Conservation (phyloP, 176 grass and related monocot genomes). For the Cenchrus purpureus region DNA sequence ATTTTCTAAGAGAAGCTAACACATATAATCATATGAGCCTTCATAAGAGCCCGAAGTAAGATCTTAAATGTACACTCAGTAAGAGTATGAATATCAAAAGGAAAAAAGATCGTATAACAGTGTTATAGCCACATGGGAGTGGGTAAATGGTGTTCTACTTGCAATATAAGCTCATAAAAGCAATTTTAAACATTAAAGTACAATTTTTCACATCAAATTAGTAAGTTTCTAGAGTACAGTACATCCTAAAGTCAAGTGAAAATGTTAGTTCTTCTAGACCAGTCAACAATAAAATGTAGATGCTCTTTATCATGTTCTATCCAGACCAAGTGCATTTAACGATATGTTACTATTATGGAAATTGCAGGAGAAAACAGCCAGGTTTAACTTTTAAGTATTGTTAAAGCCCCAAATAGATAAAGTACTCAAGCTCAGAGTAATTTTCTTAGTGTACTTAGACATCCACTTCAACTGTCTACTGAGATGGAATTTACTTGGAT, state of each 20-base stretch:
- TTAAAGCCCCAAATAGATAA: background rate
- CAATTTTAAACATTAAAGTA: background rate
- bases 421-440: background rate
- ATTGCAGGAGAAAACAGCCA: background rate
- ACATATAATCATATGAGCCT: background rate
- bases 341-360: background rate
- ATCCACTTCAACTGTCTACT: slow-evolving; percentile 13
- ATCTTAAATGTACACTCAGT: slow-evolving; percentile 1
- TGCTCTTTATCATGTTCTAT: background rate
- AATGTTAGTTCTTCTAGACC: background rate
- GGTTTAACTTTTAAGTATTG: background rate
- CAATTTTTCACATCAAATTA: background rate
- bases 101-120: background rate
- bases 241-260: background rate
- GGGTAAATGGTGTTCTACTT: background rate
- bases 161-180: background rate
- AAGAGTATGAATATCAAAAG: slow-evolving; percentile 11
- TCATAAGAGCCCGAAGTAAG: background rate
- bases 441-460: background rate
- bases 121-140: background rate
- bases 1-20: slow-evolving; percentile 6
- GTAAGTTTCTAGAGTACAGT: background rate
- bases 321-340: background rate
- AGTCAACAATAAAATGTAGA: background rate
- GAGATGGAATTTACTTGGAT: slow-evolving; percentile 11